Conservation (phyloP, 352 stramenopile species). For the Phytophthora syringae region DNA sequence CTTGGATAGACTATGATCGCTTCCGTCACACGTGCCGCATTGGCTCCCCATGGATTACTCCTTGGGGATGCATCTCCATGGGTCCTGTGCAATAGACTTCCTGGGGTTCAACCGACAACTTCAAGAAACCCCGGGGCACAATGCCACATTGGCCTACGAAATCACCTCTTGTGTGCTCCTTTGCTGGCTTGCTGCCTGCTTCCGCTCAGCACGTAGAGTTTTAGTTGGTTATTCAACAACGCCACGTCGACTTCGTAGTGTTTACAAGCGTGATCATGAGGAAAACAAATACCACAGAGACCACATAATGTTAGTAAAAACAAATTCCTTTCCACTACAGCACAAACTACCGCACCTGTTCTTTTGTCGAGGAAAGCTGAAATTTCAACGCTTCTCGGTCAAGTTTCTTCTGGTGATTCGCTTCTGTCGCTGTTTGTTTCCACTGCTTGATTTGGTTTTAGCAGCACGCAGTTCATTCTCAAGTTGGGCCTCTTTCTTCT, state of each 20-base stretch:
- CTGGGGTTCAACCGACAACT: too few species aligned
- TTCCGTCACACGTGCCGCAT: too few species aligned
- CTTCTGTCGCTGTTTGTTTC: constrained; percentile 33
- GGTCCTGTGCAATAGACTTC: too few species aligned
- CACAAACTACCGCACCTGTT: constrained; percentile 16
- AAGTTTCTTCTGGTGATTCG: constrained; percentile 27
- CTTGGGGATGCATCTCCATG: too few species aligned
- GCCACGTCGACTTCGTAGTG: constrained; percentile 19
- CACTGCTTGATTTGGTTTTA: constrained; percentile 37
- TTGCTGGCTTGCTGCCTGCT: constrained; percentile 28
- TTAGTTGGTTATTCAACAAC: constrained; percentile 27
- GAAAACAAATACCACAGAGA: not conserved
- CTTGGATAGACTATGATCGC: too few species aligned
- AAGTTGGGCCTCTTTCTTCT: constrained; percentile 45
- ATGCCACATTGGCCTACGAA: constrained; percentile 28
- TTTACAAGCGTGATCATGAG: constrained; percentile 26
- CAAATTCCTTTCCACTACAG: too few species aligned
- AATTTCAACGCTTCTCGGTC: constrained; percentile 36
- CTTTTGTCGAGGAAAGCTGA: constrained; percentile 21
- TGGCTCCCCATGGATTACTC: too few species aligned
- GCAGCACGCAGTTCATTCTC: constrained; percentile 43
- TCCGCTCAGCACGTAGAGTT: constrained; percentile 18
- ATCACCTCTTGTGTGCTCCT: constrained; percentile 31
- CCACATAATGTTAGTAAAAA: constrained; percentile 3
- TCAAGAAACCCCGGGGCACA: too few species aligned